phyloP scores from a whole-genome alignment of 2,329 filamentous ascomycete species.

The Calonectria henricotiae region DNA sequence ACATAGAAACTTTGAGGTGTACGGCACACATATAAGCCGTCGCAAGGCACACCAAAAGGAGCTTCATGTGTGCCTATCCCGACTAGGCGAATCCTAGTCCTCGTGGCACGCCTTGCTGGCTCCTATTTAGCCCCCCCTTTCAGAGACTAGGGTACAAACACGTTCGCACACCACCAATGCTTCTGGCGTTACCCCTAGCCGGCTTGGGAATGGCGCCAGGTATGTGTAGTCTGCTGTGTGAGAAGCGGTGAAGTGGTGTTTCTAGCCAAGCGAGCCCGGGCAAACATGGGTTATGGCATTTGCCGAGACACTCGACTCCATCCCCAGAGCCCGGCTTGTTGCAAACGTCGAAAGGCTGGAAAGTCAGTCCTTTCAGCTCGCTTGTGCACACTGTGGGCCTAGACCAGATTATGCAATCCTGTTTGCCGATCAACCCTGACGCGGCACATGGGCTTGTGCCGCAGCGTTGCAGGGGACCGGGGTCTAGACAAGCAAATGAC shows the following conservation, averaged over 20 bases:
- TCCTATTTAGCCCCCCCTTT: neutral
- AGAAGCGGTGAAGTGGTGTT: slow-evolving; percentile 18
- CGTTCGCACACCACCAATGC: neutral
- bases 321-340: neutral
- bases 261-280: neutral
- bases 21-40: no score
- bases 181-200: slow-evolving; percentile 1
- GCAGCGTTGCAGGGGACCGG: neutral
- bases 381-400: slow-evolving; percentile 14
- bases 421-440: slow-evolving; percentile 23
- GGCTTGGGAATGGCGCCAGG: neutral
- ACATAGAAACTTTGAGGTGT: neutral
- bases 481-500: slow-evolving; percentile 1
- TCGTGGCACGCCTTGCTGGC: neutral
- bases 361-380: neutral
- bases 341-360: neutral
- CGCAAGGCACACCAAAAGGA: slow-evolving; percentile 3
- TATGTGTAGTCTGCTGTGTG: neutral
- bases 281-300: slow-evolving; percentile 13
- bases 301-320: neutral
- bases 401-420: slow-evolving; percentile 21
- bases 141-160: neutral
- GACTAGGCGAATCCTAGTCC: neutral
- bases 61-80: neutral
- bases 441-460: slow-evolving; percentile 16